These are phyloP conservation scores for Candida incommunis DNA, from an alignment of 805 yeast genomes.

Conservation along the genomic window DNA sequence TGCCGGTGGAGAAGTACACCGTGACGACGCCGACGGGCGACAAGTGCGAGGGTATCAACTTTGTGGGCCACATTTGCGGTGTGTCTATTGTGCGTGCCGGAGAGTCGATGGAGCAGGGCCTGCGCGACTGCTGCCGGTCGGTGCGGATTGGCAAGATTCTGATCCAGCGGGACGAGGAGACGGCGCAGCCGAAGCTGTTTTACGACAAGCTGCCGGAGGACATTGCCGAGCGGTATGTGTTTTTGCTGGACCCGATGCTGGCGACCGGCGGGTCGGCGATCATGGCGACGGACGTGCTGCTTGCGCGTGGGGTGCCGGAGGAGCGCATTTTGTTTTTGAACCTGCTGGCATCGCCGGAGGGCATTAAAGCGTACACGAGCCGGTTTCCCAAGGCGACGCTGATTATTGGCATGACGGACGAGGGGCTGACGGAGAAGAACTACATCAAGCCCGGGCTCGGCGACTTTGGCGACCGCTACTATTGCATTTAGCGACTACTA, in stretches of 20 bases:
- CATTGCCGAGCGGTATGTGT: constrained; percentile 75
- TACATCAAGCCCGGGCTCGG: constrained; percentile 92
- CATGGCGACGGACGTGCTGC: constrained; percentile 89
- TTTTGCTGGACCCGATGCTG: constrained; percentile 89
- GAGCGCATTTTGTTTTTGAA: constrained; percentile 84
- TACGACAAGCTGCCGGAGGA: constrained; percentile 93
- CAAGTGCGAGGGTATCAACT: constrained; percentile 59
- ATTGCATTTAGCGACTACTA: constrained; percentile 52
- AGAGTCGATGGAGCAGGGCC: constrained; percentile 97
- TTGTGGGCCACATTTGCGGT: constrained; percentile 91
- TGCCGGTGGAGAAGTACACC: constrained; percentile 62
- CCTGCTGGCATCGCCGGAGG: constrained; percentile 90
- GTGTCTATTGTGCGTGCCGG: constrained; percentile 98
- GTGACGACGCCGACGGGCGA: constrained; percentile 71
- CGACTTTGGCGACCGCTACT: constrained; percentile 96
- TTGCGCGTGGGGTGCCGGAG: constrained; percentile 73
- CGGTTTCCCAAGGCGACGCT: constrained; percentile 75
- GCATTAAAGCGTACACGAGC: constrained; percentile 62
- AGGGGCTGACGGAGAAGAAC: constrained; percentile 69
- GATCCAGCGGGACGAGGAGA: constrained; percentile 96
- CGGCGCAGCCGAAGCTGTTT: constrained; percentile 81
- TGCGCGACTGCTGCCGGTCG: constrained; percentile 92
- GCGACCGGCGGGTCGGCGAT: constrained; percentile 98
- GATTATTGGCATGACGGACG: constrained; percentile 89
- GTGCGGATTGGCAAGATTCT: constrained; percentile 93